Evolutionary conservation across 2,329 filamentous ascomycete species (phyloP), one percentile per base, ranked within the genome.

Genomic region (Raffaelea ambrosiae): DNA sequence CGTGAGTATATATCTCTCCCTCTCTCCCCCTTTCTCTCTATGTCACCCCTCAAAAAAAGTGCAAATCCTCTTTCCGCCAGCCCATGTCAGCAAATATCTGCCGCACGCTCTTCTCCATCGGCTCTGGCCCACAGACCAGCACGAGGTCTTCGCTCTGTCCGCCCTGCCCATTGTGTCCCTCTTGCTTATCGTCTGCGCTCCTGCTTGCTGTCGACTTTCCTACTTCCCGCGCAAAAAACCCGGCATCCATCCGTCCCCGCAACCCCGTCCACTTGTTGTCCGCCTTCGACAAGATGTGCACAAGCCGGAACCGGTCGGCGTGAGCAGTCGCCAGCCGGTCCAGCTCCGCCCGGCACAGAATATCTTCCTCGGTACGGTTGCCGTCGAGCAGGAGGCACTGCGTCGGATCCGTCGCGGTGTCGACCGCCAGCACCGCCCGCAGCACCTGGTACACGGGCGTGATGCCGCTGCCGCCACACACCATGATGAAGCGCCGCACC

Each of bases 361-460:
- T 94, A 60, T 96, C 90, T 53, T 84, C 81, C 46, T 87, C 77
- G 7, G 72, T 59, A 13, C 87, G 71, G 57, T 96, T 96, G 0
- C 88, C 88, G 58, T 95, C 75, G 0, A 96, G 68, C 0, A 96
- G 73, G 2, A 84, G 66, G 58, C 88, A 95, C 2, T 63, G 67
- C 0, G 86, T 93, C 9, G 63, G 55, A 58, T 91, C 86, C 0
- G 69, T 61, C 2, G 61, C 56, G 51, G 93, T 79, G 43, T 74
- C 70, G 53, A 91, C 79, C 41, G 75, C 71, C 62, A 89, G 75
- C 0, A 94, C 77, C 0, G 86, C 84, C 7, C 86, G 73, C 46
- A 94, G 69, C 3, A 95, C 86, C 59, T 93, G 86, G 61, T 83
- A 93, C 53, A 95, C 86, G 0, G 90, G 90, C n/a, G 90, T 95